Evolutionary conservation across 352 stramenopile genomes (phyloP).

Genomic region (Phytophthora colocasiae): DNA sequence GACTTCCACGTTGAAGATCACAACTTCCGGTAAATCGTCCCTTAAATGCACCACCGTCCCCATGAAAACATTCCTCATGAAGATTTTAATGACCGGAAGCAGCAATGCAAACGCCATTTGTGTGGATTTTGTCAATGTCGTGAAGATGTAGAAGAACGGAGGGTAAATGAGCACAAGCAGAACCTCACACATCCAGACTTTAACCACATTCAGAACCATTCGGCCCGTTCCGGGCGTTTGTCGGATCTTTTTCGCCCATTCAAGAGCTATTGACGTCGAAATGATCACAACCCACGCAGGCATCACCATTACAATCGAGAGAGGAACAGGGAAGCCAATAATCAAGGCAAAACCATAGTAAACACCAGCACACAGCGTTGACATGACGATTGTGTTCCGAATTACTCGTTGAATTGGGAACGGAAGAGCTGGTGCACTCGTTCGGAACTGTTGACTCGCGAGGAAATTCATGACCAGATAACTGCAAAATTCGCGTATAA

Average conservation of each 20-base stretch:
- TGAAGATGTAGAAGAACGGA: conserved; percentile 31
- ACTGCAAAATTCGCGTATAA: conserved; percentile 25
- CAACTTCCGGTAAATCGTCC: conserved; percentile 3
- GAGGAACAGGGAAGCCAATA: conserved; percentile 29
- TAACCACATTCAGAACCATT: conserved; percentile 21
- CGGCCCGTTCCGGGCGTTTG: conserved; percentile 10
- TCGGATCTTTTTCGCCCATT: conserved; percentile 21
- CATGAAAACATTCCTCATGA: conserved; percentile 23
- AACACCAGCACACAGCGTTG: conserved; percentile 4
- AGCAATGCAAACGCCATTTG: conserved; percentile 24
- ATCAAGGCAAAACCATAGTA: conserved; percentile 7
- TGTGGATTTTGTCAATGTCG: conserved; percentile 9
- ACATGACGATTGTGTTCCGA: conserved; percentile 5
- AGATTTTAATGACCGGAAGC: conserved; percentile 27
- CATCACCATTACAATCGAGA: conserved; percentile 25
- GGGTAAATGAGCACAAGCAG: conserved; percentile 32
- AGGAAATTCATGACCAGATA: conserved; percentile 30
- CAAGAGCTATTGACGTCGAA: conserved; percentile 5
- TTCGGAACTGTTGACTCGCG: conserved; percentile 24
- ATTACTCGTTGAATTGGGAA: conserved; percentile 17
- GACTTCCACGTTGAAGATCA: conserved; percentile 33
- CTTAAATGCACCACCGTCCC: conserved; percentile 25
- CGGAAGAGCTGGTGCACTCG: conserved; percentile 23
- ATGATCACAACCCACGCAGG: conserved; percentile 23
- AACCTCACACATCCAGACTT: conserved; percentile 27